phyloP scores from a whole-genome alignment of 306 rosid genomes.

The Vigna nakashimae region DNA sequence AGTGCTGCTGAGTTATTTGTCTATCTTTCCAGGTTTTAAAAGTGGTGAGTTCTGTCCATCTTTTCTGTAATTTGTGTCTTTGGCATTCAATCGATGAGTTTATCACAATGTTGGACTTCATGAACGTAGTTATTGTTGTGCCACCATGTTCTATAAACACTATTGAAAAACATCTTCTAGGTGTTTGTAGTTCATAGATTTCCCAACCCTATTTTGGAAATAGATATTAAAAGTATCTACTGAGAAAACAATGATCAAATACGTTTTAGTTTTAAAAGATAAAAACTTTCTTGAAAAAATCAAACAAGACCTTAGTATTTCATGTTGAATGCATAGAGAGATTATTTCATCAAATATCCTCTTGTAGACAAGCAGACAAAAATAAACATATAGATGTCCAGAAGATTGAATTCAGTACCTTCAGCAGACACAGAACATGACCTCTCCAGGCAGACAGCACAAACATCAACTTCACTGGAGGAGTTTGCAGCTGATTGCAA shows the following conservation, averaged over 20 bases:
- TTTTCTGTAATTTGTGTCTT: not conserved
- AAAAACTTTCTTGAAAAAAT: no score
- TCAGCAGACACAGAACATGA: conserved; percentile 88
- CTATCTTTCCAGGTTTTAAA: not conserved
- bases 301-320: no score
- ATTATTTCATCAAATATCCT: conserved; percentile 4
- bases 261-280: no score
- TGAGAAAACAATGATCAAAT: no score
- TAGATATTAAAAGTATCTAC: no score
- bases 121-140: not conserved
- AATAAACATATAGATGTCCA: conserved; percentile 8
- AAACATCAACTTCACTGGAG: conserved; percentile 68
- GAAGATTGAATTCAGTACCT: conserved; percentile 58
- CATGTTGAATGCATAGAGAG: no score
- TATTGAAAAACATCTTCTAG: no score
- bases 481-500: conserved; percentile 66
- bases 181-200: no score
- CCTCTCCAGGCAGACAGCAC: conserved; percentile 97
- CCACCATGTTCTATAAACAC: no score
- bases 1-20: not conserved
- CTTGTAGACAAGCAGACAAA: not conserved
- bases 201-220: no score
- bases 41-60: not conserved
- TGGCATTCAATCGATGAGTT: not conserved
- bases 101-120: not conserved